Evolutionary conservation across 441 rosid genomes (phyloP).

Genomic region (Eutrema salsugineum): DNA sequence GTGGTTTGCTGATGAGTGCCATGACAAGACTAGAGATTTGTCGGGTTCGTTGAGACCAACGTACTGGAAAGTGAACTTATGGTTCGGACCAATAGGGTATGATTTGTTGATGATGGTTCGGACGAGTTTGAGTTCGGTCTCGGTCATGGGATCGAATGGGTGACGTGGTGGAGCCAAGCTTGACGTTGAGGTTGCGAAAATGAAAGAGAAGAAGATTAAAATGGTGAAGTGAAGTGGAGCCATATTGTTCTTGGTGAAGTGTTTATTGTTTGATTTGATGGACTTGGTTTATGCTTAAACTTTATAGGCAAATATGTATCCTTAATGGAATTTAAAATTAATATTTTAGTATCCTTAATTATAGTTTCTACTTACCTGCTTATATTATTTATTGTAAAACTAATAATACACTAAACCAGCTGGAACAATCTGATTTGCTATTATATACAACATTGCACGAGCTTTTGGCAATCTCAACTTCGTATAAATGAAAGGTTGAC

Average conservation of each 20-base stretch:
- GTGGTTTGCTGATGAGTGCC: slow-evolving; percentile 36
- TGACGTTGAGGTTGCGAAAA: slow-evolving; percentile 42
- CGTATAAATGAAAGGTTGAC: no score
- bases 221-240: slow-evolving; percentile 31
- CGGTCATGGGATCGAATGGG: slow-evolving; percentile 66
- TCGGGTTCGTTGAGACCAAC: slow-evolving; percentile 73
- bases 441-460: no score
- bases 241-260: slow-evolving; percentile 12
- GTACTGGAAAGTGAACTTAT: slow-evolving; percentile 57
- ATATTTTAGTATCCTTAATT: no score
- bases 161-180: slow-evolving; percentile 33
- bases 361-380: no score
- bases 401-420: no score
- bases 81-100: slow-evolving; percentile 28
- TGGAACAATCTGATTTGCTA: no score
- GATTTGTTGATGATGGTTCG: slow-evolving; percentile 40
- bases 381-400: no score
- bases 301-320: no score
- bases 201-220: slow-evolving; percentile 40
- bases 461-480: no score
- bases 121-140: slow-evolving; percentile 50
- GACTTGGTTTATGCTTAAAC: background rate
- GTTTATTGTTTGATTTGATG: background rate
- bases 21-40: slow-evolving; percentile 47
- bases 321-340: no score